These are phyloP conservation scores for Talinum fruticosum DNA, from an alignment of 148 eudicot genomes.

Conservation along the genomic window DNA sequence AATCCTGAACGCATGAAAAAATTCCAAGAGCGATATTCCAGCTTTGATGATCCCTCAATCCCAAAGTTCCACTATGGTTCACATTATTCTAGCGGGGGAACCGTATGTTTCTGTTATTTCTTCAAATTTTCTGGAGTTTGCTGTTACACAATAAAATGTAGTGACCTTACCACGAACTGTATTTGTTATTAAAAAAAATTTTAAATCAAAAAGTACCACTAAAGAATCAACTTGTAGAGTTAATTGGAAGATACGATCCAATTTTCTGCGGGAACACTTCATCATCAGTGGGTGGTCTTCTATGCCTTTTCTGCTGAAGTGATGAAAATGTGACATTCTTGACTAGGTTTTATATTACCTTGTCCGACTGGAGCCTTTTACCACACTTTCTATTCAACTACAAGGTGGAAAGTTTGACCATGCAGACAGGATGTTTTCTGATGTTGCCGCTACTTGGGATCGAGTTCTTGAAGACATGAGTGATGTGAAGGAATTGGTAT, in stretches of 20 bases:
- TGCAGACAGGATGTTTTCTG: conserved; percentile 99
- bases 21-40: conserved; percentile 91
- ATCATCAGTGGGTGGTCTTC: neutral
- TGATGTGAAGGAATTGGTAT: conserved; percentile 98
- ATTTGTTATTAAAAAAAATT: conserved; percentile 4
- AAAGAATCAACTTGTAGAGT: neutral
- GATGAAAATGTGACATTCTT: conserved; percentile 16
- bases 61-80: conserved; percentile 99
- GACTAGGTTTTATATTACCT: conserved; percentile 89
- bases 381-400: conserved; percentile 87
- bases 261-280: neutral
- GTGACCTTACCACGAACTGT: neutral
- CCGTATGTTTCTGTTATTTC: conserved; percentile 46
- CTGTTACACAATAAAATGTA: neutral
- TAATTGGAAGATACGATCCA: neutral
- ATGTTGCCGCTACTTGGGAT: conserved; percentile 90
- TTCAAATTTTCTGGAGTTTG: conserved; percentile 2
- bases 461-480: conserved; percentile 98
- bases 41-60: conserved; percentile 87
- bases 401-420: conserved; percentile 99
- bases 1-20: conserved; percentile 78
- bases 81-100: conserved; percentile 97
- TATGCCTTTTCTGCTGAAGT: neutral
- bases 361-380: conserved; percentile 87
- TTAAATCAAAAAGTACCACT: no score